These are phyloP conservation scores for Diplodia scrobiculata DNA, from an alignment of 2,329 filamentous ascomycete species.

Conservation along the genomic window DNA sequence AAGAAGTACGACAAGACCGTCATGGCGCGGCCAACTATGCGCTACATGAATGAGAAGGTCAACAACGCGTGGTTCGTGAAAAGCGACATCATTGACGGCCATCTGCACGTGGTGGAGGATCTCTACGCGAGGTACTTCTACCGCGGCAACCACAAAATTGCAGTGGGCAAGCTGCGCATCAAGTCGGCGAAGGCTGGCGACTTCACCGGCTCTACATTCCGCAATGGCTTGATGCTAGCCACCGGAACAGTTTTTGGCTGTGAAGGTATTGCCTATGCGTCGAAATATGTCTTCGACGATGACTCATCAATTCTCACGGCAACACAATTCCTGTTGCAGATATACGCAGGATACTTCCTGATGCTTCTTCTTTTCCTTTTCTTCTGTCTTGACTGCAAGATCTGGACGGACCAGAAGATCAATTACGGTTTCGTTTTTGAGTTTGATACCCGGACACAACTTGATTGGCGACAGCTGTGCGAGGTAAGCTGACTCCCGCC, in stretches of 20 bases:
- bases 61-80: constrained; percentile 89
- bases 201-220: constrained; percentile 61
- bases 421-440: constrained; percentile 98
- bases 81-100: constrained; percentile 77
- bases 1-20: constrained; percentile 98
- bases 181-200: constrained; percentile 63
- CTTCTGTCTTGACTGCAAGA: constrained; percentile 81
- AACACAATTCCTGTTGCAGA: constrained; percentile 64
- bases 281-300: constrained; percentile 36
- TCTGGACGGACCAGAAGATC: constrained; percentile 83
- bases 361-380: constrained; percentile 75
- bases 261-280: constrained; percentile 48
- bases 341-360: constrained; percentile 87
- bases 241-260: constrained; percentile 50
- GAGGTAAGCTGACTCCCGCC: constrained; percentile 55
- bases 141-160: constrained; percentile 87
- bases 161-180: constrained; percentile 80
- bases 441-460: constrained; percentile 79
- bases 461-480: constrained; percentile 86
- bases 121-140: constrained; percentile 95
- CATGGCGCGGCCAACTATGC: constrained; percentile 71
- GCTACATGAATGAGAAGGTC: constrained; percentile 89
- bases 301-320: constrained; percentile 36
- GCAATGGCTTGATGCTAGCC: constrained; percentile 55
- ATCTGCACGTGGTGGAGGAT: constrained; percentile 82